A percentile compares a stretch with the other conserved stretches of the same genome.
phyloP scores from a whole-genome alignment of 345 rosid genomes.

The Anastatica hierochuntica region DNA sequence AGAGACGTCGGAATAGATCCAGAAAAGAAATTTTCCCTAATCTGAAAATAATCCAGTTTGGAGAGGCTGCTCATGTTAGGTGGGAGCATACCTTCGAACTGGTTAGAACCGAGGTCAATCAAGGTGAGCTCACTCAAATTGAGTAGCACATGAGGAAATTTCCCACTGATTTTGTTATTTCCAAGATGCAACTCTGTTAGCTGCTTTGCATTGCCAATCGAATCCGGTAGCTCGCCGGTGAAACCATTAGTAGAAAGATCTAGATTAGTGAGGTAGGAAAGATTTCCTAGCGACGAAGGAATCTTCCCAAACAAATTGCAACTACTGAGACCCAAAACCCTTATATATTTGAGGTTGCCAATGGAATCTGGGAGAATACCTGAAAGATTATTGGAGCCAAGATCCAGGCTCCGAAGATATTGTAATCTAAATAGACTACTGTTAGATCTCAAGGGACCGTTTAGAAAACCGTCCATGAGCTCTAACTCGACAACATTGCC shows the following conservation, averaged over 20 bases:
- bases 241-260: slow-evolving; percentile 24
- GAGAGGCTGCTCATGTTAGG: slow-evolving; percentile 14
- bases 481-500: slow-evolving; percentile 6
- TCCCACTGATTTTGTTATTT: neutral
- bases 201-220: neutral
- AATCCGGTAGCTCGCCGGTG: slow-evolving; percentile 13
- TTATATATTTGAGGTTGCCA: neutral
- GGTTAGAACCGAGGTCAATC: neutral
- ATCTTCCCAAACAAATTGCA: slow-evolving; percentile 20
- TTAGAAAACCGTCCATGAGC: neutral
- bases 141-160: neutral
- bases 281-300: slow-evolving; percentile 22
- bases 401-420: neutral
- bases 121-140: neutral
- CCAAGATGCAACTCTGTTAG: neutral
- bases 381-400: neutral
- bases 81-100: slow-evolving; percentile 8
- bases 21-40: neutral
- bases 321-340: neutral
- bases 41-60: neutral
- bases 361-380: slow-evolving; percentile 24
- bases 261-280: slow-evolving; percentile 15
- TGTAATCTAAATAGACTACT: neutral
- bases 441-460: too few relatives aligned
- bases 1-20: slow-evolving; percentile 4